Percentiles rank a stretch among this genome's conserved stretches.
phyloP scores from a whole-genome alignment of 23 red algal species.

The Agarophyton chilense region DNA sequence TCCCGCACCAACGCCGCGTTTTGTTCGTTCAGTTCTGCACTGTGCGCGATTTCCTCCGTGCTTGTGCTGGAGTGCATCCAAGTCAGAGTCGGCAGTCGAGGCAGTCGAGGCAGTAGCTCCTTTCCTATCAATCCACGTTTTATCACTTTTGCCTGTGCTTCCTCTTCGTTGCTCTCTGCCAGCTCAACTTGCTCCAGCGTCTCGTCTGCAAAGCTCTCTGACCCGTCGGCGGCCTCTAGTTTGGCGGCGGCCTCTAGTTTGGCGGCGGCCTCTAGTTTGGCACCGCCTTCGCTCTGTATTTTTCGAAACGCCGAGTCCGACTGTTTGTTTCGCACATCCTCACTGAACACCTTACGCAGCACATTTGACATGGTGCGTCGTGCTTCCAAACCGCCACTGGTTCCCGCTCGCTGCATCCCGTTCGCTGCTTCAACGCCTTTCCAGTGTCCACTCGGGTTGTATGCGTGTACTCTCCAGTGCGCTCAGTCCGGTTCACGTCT shows the following conservation, averaged over 20 bases:
- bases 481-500: no score
- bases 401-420: neutral
- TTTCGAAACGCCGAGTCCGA: neutral
- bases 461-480: no score
- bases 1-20: slow-evolving; percentile 7
- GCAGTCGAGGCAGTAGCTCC: neutral
- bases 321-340: neutral
- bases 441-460: neutral
- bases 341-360: slow-evolving; percentile 16
- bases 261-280: no score
- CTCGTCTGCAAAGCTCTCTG: neutral
- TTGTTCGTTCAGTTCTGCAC: neutral
- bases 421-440: neutral
- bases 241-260: no score
- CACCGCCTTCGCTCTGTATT: neutral
- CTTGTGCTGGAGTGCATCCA: neutral
- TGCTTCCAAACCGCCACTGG: no score
- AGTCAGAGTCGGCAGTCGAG: neutral
- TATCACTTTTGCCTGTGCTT: neutral
- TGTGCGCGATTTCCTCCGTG: neutral
- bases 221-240: no score
- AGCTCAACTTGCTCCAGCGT: neutral
- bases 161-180: neutral
- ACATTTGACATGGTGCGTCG: neutral
- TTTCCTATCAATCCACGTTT: neutral